Conservation (phyloP, 202 grass and related monocot genomes). For the Zizania palustris region DNA sequence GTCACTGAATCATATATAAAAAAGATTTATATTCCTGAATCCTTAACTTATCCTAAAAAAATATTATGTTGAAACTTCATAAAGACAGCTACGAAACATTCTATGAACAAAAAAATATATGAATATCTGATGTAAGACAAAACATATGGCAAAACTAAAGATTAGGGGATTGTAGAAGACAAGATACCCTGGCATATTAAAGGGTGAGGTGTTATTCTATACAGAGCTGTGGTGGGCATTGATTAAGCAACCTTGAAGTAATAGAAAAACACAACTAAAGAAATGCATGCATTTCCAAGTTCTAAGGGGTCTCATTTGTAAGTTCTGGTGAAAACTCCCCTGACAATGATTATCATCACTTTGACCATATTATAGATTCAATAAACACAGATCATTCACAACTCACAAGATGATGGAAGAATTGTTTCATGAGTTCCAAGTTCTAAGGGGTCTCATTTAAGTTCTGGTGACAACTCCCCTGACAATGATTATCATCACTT, state of each 20-base stretch:
- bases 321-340: neutral
- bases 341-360: neutral
- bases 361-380: neutral
- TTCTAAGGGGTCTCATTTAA: neutral
- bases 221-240: neutral
- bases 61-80: conserved; percentile 23
- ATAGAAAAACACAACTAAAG: neutral
- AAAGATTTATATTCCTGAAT: neutral
- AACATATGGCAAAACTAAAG: neutral
- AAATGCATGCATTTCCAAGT: conserved; percentile 12
- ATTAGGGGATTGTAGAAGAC: neutral
- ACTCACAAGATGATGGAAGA: conserved; percentile 30
- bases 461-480: neutral
- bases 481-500: neutral
- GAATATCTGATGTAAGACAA: neutral
- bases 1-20: neutral
- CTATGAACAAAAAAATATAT: neutral
- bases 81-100: neutral
- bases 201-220: neutral
- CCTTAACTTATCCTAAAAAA: neutral
- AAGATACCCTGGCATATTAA: neutral
- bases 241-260: neutral
- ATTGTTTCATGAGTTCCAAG: no score
- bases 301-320: neutral
- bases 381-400: conserved; percentile 21